A percentile compares a stretch with the other conserved stretches of the same genome.
Evolutionary conservation across 2,329 filamentous ascomycete genomes (phyloP).

Genomic region (Fusarium coicis): DNA sequence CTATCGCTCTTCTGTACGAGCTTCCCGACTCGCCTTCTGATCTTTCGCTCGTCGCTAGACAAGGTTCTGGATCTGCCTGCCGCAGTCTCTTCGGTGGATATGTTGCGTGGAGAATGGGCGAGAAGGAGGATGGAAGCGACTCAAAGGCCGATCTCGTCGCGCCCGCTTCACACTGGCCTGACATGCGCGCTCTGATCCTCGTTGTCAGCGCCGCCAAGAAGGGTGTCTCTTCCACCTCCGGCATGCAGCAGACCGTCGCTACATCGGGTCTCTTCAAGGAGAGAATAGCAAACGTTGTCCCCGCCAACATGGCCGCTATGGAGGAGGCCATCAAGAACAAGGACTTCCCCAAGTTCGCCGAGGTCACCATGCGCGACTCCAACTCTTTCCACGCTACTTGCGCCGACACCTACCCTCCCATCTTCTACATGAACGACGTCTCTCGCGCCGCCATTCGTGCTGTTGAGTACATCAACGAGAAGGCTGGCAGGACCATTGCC

Average conservation of each 20-base stretch:
- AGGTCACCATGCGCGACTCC: slow-evolving; percentile 94
- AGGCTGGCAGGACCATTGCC: slow-evolving; percentile 81
- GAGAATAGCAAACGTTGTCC: slow-evolving; percentile 80
- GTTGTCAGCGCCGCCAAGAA: slow-evolving; percentile 96
- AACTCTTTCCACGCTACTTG: slow-evolving; percentile 98
- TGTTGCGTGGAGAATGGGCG: slow-evolving; percentile 91
- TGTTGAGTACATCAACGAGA: slow-evolving; percentile 88
- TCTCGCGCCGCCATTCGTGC: slow-evolving; percentile 86
- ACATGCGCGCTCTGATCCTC: slow-evolving; percentile 91
- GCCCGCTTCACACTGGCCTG: slow-evolving; percentile 89
- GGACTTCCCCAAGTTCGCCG: slow-evolving; percentile 88
- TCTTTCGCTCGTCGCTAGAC: slow-evolving; percentile 87
- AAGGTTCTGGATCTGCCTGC: slow-evolving; percentile 95
- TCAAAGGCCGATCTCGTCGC: slow-evolving; percentile 90
- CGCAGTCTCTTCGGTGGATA: slow-evolving; percentile 94
- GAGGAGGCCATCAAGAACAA: slow-evolving; percentile 79
- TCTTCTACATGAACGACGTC: slow-evolving; percentile 98
- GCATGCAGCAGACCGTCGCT: slow-evolving; percentile 96
- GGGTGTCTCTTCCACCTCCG: slow-evolving; percentile 89
- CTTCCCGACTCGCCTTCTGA: slow-evolving; percentile 84
- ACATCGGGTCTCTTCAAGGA: slow-evolving; percentile 89
- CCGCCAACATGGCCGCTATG: slow-evolving; percentile 84
- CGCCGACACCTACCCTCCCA: slow-evolving; percentile 94
- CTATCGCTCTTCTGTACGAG: slow-evolving; percentile 91
- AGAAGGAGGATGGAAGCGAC: slow-evolving; percentile 81